phyloP scores from a whole-genome alignment of 352 stramenopile species.

The Thalassiosira livingstoniorum region DNA sequence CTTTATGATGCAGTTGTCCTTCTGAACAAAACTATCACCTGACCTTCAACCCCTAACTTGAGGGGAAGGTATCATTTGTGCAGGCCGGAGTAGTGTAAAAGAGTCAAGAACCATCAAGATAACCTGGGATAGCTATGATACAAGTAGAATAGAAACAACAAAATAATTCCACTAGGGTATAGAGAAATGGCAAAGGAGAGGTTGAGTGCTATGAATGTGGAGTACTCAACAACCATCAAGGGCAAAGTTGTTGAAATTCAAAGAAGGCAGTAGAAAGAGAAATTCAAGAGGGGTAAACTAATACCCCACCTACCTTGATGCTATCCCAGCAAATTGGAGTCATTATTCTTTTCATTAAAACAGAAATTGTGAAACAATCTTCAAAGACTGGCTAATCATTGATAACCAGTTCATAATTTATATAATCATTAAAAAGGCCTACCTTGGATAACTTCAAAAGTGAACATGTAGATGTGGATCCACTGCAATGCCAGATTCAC shows the following conservation, averaged over 20 bases:
- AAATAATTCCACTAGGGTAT: no score
- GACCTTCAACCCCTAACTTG: no score
- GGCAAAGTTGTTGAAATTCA: neutral
- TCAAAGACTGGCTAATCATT: neutral
- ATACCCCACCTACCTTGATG: neutral
- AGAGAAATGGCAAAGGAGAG: neutral
- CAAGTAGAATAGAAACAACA: no score
- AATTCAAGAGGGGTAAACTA: neutral
- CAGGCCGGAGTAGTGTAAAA: no score
- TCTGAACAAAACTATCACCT: no score
- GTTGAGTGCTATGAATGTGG: neutral
- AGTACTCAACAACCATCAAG: neutral
- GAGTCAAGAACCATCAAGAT: no score
- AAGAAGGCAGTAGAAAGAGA: neutral
- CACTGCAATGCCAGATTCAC: constrained; percentile 6
- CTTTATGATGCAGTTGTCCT: no score
- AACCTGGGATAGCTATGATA: no score
- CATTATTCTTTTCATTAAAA: neutral
- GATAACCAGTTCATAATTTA: neutral
- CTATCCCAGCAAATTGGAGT: neutral
- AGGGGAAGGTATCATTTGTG: no score
- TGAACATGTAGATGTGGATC: neutral
- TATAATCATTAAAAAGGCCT: neutral
- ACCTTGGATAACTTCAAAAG: neutral
- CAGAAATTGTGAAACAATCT: neutral